Evolutionary conservation across 495 filamentous ascomycete species (phyloP), one percentile per base, ranked within the genome.

Genomic region (Trichoderma gamsii): DNA sequence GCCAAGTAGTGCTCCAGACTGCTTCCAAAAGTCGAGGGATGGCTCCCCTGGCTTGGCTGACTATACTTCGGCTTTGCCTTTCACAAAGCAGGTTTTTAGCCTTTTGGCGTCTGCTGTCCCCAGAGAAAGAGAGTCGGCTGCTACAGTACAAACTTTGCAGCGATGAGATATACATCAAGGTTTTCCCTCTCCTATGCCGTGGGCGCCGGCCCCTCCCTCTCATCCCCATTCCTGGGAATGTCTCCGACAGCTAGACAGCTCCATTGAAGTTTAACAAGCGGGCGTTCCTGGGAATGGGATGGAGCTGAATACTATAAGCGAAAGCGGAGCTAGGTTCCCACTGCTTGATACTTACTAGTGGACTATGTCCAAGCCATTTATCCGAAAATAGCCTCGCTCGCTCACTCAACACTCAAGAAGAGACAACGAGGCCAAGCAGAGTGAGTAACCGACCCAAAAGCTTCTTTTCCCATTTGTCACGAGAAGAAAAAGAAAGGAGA

Each of bases 181-280:
- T 38, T 38, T 38, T 0, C 35, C 35, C 35, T 38, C 35, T 38
- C 35, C 35, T 7, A 7, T 38, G 35, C 35, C 35, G 35, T 38
- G 8, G 35, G 35, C 35, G 35, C 35, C 35, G 35, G 35, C 35
- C 35, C 8, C 35, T 38, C 5, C 8, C 35, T 38, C 5, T 38
- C 35, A 38, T 38, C 35, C 35, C 4, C 8, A 38, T 38, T 38
- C 35, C 8, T 6, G 35, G 35, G 35, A 9, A 38, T 38, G 3
- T 5, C 4, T 9, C 35, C 35, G 35, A 38, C 35, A 38, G 35
- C 35, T 52, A 52, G 49, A 52, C 49, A 51, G 46, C 49, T 52
- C 49, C 18, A n/a, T 18, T n/a, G n/a, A 52, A 52, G 49, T 52
- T 23, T 52, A 52, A 52, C 49, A n/a, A 23, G 49, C 49, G 49